Evolutionary conservation across 1,139 yeast genomes (phyloP).

Genomic region (Blastobotrys aristatus): DNA sequence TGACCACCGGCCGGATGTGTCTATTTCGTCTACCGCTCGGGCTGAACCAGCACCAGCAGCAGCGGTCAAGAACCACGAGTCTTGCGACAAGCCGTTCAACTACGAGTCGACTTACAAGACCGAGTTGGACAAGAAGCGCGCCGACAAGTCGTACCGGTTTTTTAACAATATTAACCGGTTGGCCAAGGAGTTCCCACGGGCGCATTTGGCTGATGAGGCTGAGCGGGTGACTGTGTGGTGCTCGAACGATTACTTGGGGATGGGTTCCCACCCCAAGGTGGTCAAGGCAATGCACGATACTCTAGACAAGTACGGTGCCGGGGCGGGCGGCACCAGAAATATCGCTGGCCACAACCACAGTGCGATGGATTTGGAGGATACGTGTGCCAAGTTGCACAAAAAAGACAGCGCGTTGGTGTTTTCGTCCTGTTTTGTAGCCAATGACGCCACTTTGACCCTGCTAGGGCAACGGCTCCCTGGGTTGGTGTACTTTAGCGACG

Average conservation of each 20-base stretch:
- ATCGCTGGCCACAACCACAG: constrained; percentile 95
- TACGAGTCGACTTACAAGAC: constrained; percentile 57
- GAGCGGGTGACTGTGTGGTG: constrained; percentile 98
- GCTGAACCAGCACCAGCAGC: background rate
- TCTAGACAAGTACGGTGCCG: constrained; percentile 88
- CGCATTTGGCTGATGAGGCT: constrained; percentile 65
- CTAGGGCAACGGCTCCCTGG: constrained; percentile 88
- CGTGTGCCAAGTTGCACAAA: constrained; percentile 84
- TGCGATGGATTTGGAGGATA: constrained; percentile 80
- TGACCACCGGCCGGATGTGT: constrained; percentile 24
- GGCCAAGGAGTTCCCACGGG: constrained; percentile 88
- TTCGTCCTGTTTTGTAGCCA: constrained; percentile 93
- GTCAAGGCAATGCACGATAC: constrained; percentile 72
- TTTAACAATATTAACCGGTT: constrained; percentile 95
- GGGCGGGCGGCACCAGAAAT: constrained; percentile 98
- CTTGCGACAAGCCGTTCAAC: constrained; percentile 41
- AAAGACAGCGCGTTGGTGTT: constrained; percentile 95
- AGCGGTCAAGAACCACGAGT: constrained; percentile 10
- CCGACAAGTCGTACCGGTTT: constrained; percentile 88
- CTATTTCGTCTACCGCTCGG: constrained; percentile 8
- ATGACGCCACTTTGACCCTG: constrained; percentile 90
- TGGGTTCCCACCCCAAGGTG: constrained; percentile 78
- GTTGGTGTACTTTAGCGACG: constrained; percentile 88
- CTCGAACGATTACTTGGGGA: constrained; percentile 92
- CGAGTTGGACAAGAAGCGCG: constrained; percentile 68